Conservation (phyloP, 306 rosid species). For the Lathyrus tuberosus region DNA sequence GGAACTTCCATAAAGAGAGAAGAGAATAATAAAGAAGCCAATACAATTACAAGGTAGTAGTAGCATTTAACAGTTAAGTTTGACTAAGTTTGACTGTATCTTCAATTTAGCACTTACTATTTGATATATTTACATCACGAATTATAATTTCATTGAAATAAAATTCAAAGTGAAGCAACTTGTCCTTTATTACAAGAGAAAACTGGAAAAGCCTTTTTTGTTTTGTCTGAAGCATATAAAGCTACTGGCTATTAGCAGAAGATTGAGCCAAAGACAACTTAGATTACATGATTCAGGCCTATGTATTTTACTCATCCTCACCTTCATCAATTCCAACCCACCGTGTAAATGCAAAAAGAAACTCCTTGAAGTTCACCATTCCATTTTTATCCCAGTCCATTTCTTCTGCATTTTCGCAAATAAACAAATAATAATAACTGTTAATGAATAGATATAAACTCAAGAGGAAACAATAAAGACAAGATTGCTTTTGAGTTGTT, state of each 20-base stretch:
- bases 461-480: neutral
- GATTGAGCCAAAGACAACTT: neutral
- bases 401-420: slow-evolving; percentile 67
- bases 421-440: neutral
- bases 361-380: slow-evolving; percentile 97
- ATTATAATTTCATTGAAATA: slow-evolving; percentile 30
- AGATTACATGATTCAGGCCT: slow-evolving; percentile 31
- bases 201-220: slow-evolving; percentile 38
- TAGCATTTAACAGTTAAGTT: slow-evolving; percentile 33
- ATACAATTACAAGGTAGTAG: slow-evolving; percentile 36
- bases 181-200: slow-evolving; percentile 45
- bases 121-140: slow-evolving; percentile 38
- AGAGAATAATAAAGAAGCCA: slow-evolving; percentile 16
- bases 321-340: slow-evolving; percentile 96
- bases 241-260: slow-evolving; percentile 17
- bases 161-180: slow-evolving; percentile 41
- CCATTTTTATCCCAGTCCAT: slow-evolving; percentile 99
- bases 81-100: slow-evolving; percentile 36
- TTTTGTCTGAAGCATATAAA: slow-evolving; percentile 29
- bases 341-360: slow-evolving; percentile 85
- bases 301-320: slow-evolving; percentile 70
- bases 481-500: neutral
- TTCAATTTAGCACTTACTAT: slow-evolving; percentile 40
- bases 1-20: neutral
- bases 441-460: slow-evolving; percentile 10